phyloP scores from a whole-genome alignment of 495 filamentous ascomycete genomes.

The Talaromyces trachyspermus region DNA sequence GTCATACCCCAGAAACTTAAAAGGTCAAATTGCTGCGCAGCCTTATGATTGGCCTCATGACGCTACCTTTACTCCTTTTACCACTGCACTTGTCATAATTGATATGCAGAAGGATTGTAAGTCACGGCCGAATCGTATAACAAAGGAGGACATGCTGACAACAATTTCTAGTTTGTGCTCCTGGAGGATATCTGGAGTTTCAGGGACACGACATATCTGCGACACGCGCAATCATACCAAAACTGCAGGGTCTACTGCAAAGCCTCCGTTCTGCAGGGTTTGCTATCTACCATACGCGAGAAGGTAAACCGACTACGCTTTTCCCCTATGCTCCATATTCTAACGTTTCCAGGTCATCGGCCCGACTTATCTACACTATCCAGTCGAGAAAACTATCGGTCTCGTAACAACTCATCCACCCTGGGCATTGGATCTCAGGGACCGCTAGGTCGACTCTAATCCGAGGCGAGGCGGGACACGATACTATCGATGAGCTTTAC shows the following conservation, averaged over 20 bases:
- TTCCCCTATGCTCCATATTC: not conserved
- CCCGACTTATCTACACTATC: slow-evolving; percentile 53
- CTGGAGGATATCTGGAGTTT: slow-evolving; percentile 50
- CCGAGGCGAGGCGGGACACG: slow-evolving; percentile 57
- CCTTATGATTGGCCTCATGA: slow-evolving; percentile 63
- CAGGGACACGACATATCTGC: slow-evolving; percentile 53
- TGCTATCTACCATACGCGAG: slow-evolving; percentile 60
- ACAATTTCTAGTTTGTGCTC: slow-evolving; percentile 42
- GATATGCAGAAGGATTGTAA: slow-evolving; percentile 69
- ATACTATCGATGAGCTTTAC: slow-evolving; percentile 51
- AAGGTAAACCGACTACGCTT: slow-evolving; percentile 30
- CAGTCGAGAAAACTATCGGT: slow-evolving; percentile 47
- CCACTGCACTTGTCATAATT: slow-evolving; percentile 60
- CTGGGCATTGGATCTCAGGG: slow-evolving; percentile 54
- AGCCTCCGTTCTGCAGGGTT: slow-evolving; percentile 51
- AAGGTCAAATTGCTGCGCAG: slow-evolving; percentile 38
- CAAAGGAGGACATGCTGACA: slow-evolving; percentile 20
- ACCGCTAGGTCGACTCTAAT: slow-evolving; percentile 58
- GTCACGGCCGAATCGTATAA: no score
- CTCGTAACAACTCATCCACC: slow-evolving; percentile 44
- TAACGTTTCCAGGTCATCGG: slow-evolving; percentile 46
- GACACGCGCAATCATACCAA: slow-evolving; percentile 48
- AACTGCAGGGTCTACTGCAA: slow-evolving; percentile 45
- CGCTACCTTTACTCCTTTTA: slow-evolving; percentile 45
- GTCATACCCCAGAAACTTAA: slow-evolving; percentile 36